Conservation (phyloP, 2,329 filamentous ascomycete genomes). For the Neofusicoccum parvum region DNA sequence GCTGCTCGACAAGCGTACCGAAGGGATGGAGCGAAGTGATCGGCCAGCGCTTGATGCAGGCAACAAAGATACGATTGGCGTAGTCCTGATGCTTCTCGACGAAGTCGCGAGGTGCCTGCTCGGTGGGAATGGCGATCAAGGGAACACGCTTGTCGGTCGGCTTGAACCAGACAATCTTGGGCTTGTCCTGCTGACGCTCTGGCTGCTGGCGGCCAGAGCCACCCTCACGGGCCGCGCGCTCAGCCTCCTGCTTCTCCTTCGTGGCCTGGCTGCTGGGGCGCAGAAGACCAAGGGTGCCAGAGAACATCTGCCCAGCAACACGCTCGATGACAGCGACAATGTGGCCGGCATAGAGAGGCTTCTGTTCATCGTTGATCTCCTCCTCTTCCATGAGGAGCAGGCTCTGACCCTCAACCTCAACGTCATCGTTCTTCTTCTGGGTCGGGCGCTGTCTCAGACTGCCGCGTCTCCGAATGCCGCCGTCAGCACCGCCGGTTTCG, state of each 20-base stretch:
- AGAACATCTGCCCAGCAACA: conserved; percentile 98
- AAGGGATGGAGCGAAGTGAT: conserved; percentile 99
- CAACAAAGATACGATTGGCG: conserved; percentile 96
- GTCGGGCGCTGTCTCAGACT: conserved; percentile 95
- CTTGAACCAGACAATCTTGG: conserved; percentile 99
- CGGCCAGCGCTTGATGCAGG: conserved; percentile 98
- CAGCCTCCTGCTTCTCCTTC: conserved; percentile 98
- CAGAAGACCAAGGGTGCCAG: conserved; percentile 88
- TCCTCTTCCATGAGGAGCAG: conserved; percentile 96
- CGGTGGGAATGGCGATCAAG: conserved; percentile 95
- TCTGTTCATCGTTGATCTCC: conserved; percentile 97
- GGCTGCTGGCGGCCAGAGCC: conserved; percentile 72
- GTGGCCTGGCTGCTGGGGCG: conserved; percentile 97
- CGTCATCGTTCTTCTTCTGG: conserved; percentile 99
- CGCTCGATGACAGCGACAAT: conserved; percentile 97
- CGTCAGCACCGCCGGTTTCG: conserved; percentile 68
- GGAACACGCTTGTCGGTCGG: conserved; percentile 98
- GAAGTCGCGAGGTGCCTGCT: conserved; percentile 95
- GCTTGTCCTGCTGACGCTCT: conserved; percentile 88
- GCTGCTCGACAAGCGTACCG: conserved; percentile 93
- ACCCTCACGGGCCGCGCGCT: conserved; percentile 88
- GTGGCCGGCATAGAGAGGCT: conserved; percentile 94
- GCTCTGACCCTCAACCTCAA: conserved; percentile 97
- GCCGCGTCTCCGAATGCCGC: conserved; percentile 86
- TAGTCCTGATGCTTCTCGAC: conserved; percentile 99